Conservation (phyloP, 1,284 basidiomycete species). For the Apiotrichum mycotoxinovorans region DNA sequence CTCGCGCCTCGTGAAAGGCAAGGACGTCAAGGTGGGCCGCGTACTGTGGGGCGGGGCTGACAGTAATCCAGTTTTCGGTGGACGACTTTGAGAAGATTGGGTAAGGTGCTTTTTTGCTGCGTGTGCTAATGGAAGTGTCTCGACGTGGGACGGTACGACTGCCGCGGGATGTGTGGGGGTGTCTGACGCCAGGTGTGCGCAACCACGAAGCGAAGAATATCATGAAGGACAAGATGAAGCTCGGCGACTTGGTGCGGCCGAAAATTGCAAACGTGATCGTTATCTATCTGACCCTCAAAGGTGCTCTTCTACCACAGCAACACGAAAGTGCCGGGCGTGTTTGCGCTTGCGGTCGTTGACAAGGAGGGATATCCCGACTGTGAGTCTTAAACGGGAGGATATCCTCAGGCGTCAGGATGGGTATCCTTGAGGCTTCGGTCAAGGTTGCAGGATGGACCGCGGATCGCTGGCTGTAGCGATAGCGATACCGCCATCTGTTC, state of each 20-base stretch:
- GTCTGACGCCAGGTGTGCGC: slow-evolving; percentile 48
- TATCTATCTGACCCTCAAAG: slow-evolving; percentile 9
- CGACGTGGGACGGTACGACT: slow-evolving; percentile 77
- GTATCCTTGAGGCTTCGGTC: no score
- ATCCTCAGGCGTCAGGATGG: background rate
- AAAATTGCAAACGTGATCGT: no score
- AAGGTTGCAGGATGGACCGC: no score
- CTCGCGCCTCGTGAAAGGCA: slow-evolving; percentile 79
- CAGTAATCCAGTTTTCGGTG: slow-evolving; percentile 77
- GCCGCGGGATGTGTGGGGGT: background rate
- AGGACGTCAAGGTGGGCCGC: slow-evolving; percentile 72
- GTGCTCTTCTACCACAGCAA: slow-evolving; percentile 83
- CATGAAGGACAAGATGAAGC: slow-evolving; percentile 80
- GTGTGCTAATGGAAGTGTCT: no score
- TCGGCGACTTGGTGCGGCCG: slow-evolving; percentile 67
- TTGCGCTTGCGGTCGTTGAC: slow-evolving; percentile 74
- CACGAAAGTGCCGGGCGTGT: slow-evolving; percentile 82
- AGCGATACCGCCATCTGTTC: no score
- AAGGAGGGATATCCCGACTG: slow-evolving; percentile 86
- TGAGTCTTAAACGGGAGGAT: slow-evolving; percentile 52
- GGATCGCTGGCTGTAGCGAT: background rate
- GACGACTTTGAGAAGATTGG: slow-evolving; percentile 74
- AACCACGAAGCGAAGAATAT: slow-evolving; percentile 88
- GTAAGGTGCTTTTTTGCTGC: no score
- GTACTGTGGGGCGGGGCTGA: background rate